phyloP scores from a whole-genome alignment of 495 filamentous ascomycete genomes.

The Cryomyces antarcticus region DNA sequence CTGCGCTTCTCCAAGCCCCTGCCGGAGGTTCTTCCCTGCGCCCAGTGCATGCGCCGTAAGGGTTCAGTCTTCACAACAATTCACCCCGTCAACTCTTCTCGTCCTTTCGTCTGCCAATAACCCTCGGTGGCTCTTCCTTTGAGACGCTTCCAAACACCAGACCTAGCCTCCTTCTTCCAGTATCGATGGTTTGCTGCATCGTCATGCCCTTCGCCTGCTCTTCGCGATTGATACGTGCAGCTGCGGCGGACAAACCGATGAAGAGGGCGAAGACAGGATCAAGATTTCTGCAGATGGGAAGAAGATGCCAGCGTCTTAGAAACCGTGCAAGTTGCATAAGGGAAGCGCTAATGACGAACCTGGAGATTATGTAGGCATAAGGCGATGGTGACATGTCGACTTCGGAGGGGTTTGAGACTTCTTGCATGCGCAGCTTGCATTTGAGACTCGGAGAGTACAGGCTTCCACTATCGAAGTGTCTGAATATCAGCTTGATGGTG shows the following conservation, averaged over 20 bases:
- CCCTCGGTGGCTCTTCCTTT: too few species aligned
- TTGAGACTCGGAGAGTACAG: neutral
- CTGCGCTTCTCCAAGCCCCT: too few species aligned
- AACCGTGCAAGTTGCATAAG: neutral
- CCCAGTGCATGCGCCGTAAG: too few species aligned
- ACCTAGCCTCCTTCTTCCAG: neutral
- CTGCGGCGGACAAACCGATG: slow-evolving; percentile 48
- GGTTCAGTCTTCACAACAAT: too few species aligned
- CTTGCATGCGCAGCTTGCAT: neutral
- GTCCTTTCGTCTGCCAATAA: too few species aligned
- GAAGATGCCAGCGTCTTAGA: neutral
- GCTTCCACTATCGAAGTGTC: neutral
- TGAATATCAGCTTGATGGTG: neutral
- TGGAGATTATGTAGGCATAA: slow-evolving; percentile 11
- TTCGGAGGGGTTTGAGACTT: neutral
- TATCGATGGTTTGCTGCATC: slow-evolving; percentile 22
- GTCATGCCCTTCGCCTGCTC: slow-evolving; percentile 47
- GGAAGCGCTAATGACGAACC: slow-evolving; percentile 2
- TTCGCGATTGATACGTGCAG: slow-evolving; percentile 60
- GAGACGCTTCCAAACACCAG: too few species aligned
- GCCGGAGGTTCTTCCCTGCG: too few species aligned
- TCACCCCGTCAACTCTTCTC: too few species aligned
- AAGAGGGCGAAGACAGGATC: slow-evolving; percentile 76
- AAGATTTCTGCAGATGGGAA: slow-evolving; percentile 28
- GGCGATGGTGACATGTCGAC: slow-evolving; percentile 7